Evolutionary conservation across 352 stramenopile species (phyloP).

Genomic region (Phytophthora hibernalis): DNA sequence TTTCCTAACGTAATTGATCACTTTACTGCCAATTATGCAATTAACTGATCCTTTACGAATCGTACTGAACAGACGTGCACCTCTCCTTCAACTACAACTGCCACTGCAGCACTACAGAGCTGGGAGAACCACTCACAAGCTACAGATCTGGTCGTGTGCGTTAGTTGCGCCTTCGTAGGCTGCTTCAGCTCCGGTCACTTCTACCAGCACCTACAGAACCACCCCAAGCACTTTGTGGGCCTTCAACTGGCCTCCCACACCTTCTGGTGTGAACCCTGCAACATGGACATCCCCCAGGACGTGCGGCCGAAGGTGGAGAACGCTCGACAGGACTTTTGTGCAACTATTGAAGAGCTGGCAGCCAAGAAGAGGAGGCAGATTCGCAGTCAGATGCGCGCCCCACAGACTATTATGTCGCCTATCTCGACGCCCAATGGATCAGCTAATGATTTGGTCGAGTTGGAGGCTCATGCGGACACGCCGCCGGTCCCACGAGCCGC

Average conservation of each 20-base stretch:
- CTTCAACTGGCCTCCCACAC: conserved; percentile 55
- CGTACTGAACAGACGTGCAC: conserved; percentile 6
- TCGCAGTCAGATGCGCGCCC: conserved; percentile 22
- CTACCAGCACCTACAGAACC: conserved; percentile 50
- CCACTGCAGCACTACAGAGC: conserved; percentile 24
- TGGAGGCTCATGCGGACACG: conserved; percentile 22
- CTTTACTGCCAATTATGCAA: conserved; percentile 5
- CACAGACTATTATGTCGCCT: conserved; percentile 22
- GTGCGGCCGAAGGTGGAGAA: conserved; percentile 50
- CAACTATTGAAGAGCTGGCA: conserved; percentile 56
- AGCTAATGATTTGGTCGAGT: conserved; percentile 11
- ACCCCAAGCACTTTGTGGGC: conserved; percentile 70
- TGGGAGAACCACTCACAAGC: conserved; percentile 44
- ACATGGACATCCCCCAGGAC: conserved; percentile 47
- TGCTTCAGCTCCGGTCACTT: conserved; percentile 66
- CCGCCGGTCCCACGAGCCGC: conserved; percentile 12
- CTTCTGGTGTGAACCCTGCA: conserved; percentile 68
- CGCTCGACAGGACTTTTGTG: conserved; percentile 44
- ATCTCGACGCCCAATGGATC: conserved; percentile 37
- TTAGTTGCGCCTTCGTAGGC: conserved; percentile 68
- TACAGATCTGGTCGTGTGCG: conserved; percentile 58
- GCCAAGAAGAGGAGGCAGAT: conserved; percentile 55
- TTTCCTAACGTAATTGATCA: conserved; percentile 10
- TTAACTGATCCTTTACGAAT: conserved; percentile 1
- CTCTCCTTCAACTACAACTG: conserved; percentile 5